phyloP scores from a whole-genome alignment of 139 green algal genomes.

The Chlorella sp. region DNA sequence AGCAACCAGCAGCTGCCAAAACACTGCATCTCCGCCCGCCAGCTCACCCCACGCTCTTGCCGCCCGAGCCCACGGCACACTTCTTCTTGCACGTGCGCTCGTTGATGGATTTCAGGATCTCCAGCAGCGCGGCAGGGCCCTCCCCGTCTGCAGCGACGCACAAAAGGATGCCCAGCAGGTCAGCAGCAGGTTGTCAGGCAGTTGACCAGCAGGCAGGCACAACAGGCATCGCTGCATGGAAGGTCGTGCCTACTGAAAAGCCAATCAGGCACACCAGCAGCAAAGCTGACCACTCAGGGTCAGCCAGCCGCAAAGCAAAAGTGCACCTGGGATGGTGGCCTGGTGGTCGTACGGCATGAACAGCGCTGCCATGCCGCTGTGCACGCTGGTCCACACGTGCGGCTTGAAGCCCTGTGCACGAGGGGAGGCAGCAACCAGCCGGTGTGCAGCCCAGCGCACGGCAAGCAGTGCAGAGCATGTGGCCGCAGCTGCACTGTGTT shows the following conservation, averaged over 20 bases:
- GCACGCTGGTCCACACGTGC: constrained; percentile 95
- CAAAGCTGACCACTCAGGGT: too few relatives aligned
- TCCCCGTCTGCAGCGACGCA: constrained; percentile 37
- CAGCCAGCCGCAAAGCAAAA: background rate
- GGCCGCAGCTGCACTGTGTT: too few relatives aligned
- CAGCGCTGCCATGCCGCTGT: constrained; percentile 97
- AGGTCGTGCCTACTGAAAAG: too few relatives aligned
- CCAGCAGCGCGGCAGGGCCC: constrained; percentile 55
- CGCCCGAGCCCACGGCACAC: constrained; percentile 89
- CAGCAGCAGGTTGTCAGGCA: background rate
- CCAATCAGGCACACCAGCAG: too few relatives aligned
- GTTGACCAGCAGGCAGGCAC: too few relatives aligned
- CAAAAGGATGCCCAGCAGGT: too few relatives aligned
- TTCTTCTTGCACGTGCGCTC: constrained; percentile 54
- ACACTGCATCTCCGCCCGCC: background rate
- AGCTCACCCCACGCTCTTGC: constrained; percentile 89
- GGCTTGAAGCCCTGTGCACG: constrained; percentile 46
- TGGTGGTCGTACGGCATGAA: constrained; percentile 97
- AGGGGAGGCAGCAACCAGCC: too few relatives aligned
- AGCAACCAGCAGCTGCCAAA: too few relatives aligned
- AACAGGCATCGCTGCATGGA: too few relatives aligned
- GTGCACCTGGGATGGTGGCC: constrained; percentile 38
- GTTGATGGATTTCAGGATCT: constrained; percentile 84
- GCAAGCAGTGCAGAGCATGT: too few relatives aligned
- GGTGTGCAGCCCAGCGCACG: too few relatives aligned